Base-by-base conservation (phyloP, 1,139 yeast genomes). In the Debaryomyces psychrophilus region DNA sequence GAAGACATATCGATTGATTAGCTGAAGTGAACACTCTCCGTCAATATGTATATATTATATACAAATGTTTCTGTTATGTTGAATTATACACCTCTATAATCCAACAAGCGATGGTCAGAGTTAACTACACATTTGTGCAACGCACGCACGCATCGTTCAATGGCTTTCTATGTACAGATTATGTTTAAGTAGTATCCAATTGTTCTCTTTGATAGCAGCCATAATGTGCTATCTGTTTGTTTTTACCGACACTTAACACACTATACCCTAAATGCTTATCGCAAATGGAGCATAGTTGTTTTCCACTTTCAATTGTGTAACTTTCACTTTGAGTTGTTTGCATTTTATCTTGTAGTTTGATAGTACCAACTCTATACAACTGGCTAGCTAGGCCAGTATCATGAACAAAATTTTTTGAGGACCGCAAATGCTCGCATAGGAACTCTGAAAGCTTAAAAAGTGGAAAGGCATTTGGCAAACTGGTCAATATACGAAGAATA, bases 171-270 rank as follows among this genome's bases (percentile, higher is more conserved):
- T 33, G 36, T 18, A 33, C 36, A 31, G 23, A 9, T 33, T 9
- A 33, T 18, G 8, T 5, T 33, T 14, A 33, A 33, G 20, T 18
- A 20, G 29, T 35, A 37, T 27, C 41, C 15, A 28, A 11, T 11
- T 38, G 34, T 15, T 36, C 40, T 12, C 45, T 45, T 38, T 49
- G 48, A 15, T 23, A 45, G 31, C 96, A 88, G 1, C 89, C 90
- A 59, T 84, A 89, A 60, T 89, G 96, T 2, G 85, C 81, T 4
- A 85, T 73, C 8, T 68, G 65, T n/a, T 76, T 76, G 44, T 74
- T 69, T 1, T 79, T 78, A 31, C 76, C 73, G 11, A 77, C 77
- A 25, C 83, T 73, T 34, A 85, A 67, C 1, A 87, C 85, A 38
- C 87, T 77, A 50, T 78, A 77, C 2, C 90, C 90, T 33, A 88